phyloP scores from a whole-genome alignment of 1,139 yeast genomes.

The Protomyces arabidopsidicola region DNA sequence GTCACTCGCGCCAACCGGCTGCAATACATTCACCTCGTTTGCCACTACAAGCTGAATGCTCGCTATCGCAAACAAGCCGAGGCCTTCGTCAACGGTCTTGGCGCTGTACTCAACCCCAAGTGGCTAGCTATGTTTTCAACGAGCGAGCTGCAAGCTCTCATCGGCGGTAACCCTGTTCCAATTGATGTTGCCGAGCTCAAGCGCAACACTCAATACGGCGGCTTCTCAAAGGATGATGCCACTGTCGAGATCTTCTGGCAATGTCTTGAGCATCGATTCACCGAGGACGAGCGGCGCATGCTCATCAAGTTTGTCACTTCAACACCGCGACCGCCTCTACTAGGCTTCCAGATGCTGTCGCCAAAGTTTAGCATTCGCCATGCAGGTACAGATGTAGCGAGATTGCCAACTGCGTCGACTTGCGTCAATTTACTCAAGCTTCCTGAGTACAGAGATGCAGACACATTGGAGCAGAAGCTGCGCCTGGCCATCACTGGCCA shows the following conservation, averaged over 20 bases:
- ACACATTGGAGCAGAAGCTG: slow-evolving; percentile 45
- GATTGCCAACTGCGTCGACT: slow-evolving; percentile 63
- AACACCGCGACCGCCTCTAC: slow-evolving; percentile 58
- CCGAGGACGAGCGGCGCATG: slow-evolving; percentile 54
- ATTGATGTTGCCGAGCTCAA: slow-evolving; percentile 68
- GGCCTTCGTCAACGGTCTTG: slow-evolving; percentile 67
- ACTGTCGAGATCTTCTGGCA: slow-evolving; percentile 65
- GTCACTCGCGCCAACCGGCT: slow-evolving; percentile 63
- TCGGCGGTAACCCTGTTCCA: slow-evolving; percentile 73
- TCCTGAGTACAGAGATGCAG: slow-evolving; percentile 71
- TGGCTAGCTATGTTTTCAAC: slow-evolving; percentile 87
- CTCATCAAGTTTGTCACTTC: slow-evolving; percentile 56
- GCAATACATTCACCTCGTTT: slow-evolving; percentile 70
- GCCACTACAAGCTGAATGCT: slow-evolving; percentile 72
- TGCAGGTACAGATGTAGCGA: slow-evolving; percentile 51
- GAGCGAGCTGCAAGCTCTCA: slow-evolving; percentile 71
- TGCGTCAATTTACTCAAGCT: slow-evolving; percentile 82
- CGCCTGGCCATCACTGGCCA: slow-evolving; percentile 19
- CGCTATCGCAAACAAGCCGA: slow-evolving; percentile 56
- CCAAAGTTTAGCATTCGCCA: slow-evolving; percentile 81
- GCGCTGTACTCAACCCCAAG: slow-evolving; percentile 58
- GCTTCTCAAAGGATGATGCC: slow-evolving; percentile 53
- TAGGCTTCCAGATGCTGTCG: slow-evolving; percentile 69
- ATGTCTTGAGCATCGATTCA: slow-evolving; percentile 59
- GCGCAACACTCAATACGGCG: slow-evolving; percentile 57